A percentile compares a stretch with the other conserved stretches of the same genome.
These are phyloP conservation scores for Saccharomyces hybrid DNA, from an alignment of 1,139 yeast genomes.

Conservation along the genomic window DNA sequence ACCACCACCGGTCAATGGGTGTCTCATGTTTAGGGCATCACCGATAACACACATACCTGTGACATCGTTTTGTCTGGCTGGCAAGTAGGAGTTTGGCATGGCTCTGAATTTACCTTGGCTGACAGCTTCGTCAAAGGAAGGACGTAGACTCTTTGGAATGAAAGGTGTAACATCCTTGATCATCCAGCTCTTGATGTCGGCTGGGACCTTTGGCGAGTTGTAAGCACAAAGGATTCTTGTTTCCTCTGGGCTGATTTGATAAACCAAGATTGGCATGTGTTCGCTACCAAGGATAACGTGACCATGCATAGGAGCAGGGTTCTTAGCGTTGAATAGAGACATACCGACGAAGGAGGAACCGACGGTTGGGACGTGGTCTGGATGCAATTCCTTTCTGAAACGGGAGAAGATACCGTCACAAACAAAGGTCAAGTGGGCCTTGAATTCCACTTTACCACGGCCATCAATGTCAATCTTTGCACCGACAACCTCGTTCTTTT, in stretches of 20 bases:
- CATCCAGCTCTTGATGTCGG: constrained; percentile 57
- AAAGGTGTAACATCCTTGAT: constrained; percentile 52
- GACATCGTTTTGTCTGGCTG: constrained; percentile 58
- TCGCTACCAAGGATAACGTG: constrained; percentile 75
- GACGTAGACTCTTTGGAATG: constrained; percentile 56
- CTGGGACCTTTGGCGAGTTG: constrained; percentile 67
- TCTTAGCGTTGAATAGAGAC: constrained; percentile 58
- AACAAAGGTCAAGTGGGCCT: constrained; percentile 60
- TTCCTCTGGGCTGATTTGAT: constrained; percentile 76
- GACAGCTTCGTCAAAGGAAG: constrained; percentile 57
- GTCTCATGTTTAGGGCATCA: constrained; percentile 95
- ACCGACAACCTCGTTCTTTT: constrained; percentile 55
- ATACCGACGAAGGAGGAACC: constrained; percentile 86
- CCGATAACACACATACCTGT: constrained; percentile 84
- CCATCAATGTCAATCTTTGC: constrained; percentile 43
- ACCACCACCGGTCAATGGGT: constrained; percentile 98
- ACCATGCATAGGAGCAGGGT: constrained; percentile 73
- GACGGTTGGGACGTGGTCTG: constrained; percentile 52
- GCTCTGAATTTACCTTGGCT: constrained; percentile 52
- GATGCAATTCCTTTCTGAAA: constrained; percentile 66
- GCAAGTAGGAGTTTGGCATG: constrained; percentile 91
- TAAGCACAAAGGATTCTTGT: constrained; percentile 88
- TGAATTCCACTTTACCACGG: constrained; percentile 36
- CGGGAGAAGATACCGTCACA: constrained; percentile 95
- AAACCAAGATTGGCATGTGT: constrained; percentile 81